A percentile compares a stretch with the other conserved stretches of the same genome.
These are phyloP conservation scores for Xylaria sp. DNA, from an alignment of 2,329 filamentous ascomycete genomes.

Conservation along the genomic window DNA sequence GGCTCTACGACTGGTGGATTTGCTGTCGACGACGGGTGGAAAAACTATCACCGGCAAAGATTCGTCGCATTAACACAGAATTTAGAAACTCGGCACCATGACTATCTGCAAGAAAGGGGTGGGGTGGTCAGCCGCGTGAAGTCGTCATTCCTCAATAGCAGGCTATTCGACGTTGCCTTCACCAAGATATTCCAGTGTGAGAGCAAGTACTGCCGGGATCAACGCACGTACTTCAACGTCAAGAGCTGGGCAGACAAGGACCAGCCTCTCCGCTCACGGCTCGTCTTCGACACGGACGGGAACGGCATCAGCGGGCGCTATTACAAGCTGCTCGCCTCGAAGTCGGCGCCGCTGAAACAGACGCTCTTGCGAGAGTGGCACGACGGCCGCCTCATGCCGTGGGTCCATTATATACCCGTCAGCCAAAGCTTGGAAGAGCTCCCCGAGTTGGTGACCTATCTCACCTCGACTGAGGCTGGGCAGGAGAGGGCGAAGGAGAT, in stretches of 20 bases:
- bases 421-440: conserved; percentile 53
- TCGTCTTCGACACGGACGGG: conserved; percentile 58
- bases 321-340: conserved; percentile 52
- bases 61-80: conserved; percentile 45
- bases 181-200: conserved; percentile 51
- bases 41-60: conserved; percentile 51
- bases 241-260: conserved; percentile 40
- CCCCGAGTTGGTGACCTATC: conserved; percentile 52
- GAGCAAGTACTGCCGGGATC: conserved; percentile 39
- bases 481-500: conserved; percentile 51
- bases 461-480: conserved; percentile 50
- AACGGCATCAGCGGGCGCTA: conserved; percentile 59
- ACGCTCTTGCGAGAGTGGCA: conserved; percentile 61
- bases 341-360: conserved; percentile 52
- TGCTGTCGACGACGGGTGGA: conserved; percentile 41
- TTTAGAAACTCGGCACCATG: conserved; percentile 27
- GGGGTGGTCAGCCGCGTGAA: conserved; percentile 21
- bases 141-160: conserved; percentile 41
- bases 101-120: conserved; percentile 37
- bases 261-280: conserved; percentile 41
- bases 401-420: conserved; percentile 60
- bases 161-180: conserved; percentile 49
- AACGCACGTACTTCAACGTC: conserved; percentile 37
- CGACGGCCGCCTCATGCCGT: conserved; percentile 57
- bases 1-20: conserved; percentile 58